Conservation (phyloP, 768 basidiomycete genomes). For the Tylopilus balloui region DNA sequence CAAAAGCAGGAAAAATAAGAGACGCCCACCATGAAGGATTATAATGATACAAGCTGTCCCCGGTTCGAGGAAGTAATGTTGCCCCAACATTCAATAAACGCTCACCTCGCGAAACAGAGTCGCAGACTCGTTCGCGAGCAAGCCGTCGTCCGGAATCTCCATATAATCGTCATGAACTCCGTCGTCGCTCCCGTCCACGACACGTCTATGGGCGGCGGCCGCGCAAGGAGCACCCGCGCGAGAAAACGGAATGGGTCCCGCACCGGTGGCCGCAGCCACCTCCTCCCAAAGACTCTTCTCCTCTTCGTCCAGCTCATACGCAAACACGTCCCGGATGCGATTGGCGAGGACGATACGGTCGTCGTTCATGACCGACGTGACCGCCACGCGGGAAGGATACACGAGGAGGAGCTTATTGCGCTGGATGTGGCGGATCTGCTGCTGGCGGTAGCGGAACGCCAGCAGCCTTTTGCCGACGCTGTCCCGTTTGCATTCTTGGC, state of each 20-base stretch:
- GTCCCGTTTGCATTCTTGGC: conserved; percentile 28
- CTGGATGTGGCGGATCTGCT: conserved; percentile 5
- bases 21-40: neutral
- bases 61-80: neutral
- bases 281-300: conserved; percentile 29
- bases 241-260: conserved; percentile 11
- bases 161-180: conserved; percentile 3
- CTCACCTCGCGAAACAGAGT: conserved; percentile 19
- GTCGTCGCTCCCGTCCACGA: conserved; percentile 3
- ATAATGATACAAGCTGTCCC: conserved; percentile 10
- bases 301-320: conserved; percentile 24
- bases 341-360: conserved; percentile 7
- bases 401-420: neutral
- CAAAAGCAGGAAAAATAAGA: neutral
- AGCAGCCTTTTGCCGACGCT: conserved; percentile 24
- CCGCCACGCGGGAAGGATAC: neutral
- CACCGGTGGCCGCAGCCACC: conserved; percentile 22
- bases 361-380: neutral
- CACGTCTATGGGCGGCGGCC: neutral
- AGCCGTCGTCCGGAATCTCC: conserved; percentile 16
- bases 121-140: conserved; percentile 19
- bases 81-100: conserved; percentile 12
- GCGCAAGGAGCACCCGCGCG: conserved; percentile 14
- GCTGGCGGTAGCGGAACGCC: conserved; percentile 17
- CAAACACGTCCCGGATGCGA: conserved; percentile 13